Base-by-base conservation (phyloP, 1,139 yeast genomes). In the Pneumocystis sp. region DNA sequence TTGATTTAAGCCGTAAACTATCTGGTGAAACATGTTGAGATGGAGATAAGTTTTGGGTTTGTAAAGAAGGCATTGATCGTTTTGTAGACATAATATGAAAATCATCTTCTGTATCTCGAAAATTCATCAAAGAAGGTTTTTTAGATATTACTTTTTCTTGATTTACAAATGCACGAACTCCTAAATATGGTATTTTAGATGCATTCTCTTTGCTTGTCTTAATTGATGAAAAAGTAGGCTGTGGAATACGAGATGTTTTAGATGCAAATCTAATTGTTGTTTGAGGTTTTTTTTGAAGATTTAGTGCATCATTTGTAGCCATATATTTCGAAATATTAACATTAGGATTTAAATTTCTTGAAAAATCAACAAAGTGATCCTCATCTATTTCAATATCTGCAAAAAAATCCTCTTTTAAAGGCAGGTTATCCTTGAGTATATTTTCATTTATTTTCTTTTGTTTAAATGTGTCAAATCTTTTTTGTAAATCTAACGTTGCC, bases 11-110 rank as follows among this genome's bases (percentile, higher is more conserved):
- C 12, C 57, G 31, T 50, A 31, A 62, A 67, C 65, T 34, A 67
- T 44, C 39, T 65, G 65, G 39, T 68, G 61, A 56, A 63, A 42
- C 17, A 67, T 45, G 21, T 10, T 66, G 6, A 68, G 65, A 45
- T 65, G 69, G 19, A 65, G 56, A 31, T 66, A 59, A 15, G 67
- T 67, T 62, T 62, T 66, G 29, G 66, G 60, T 2, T 63, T 60
- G 67, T 10, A 68, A 62, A 6, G 68, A 66, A 8, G 69, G 69
- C 69, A 68, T 68, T n/a, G 69, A 68, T 37, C 67, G 67, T 63
- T 68, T 68, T n/a, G 69, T 61, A 40, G 67, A 63, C 21, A 68
- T 61, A 10, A 63, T 37, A 17, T 67, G 64, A 37, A 56, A 62
- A 34, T 29, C 45, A 17, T 44, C 31, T 7, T 57, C 37, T 21